Percentiles rank a stretch among this genome's conserved stretches.
phyloP scores from a whole-genome alignment of 768 basidiomycete genomes.

The Boletales sp. region DNA sequence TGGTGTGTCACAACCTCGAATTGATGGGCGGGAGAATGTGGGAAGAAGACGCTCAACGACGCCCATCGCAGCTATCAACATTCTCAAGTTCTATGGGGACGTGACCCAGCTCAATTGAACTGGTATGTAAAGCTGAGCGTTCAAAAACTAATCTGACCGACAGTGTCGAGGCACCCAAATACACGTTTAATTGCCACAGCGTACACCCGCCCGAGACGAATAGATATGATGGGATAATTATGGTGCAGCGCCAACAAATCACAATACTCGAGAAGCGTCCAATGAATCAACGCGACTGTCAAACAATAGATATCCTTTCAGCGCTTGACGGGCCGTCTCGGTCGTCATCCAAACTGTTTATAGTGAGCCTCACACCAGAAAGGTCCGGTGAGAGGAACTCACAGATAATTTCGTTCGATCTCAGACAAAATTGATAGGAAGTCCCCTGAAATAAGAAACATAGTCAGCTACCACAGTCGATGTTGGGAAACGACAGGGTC shows the following conservation, averaged over 20 bases:
- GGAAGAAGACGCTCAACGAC: too few species aligned
- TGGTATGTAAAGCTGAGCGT: too few species aligned
- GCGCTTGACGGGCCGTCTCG: slow-evolving; percentile 43
- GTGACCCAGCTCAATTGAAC: too few species aligned
- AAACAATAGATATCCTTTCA: slow-evolving; percentile 44
- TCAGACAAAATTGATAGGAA: slow-evolving; percentile 89
- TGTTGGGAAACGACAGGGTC: background rate
- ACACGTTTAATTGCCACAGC: background rate
- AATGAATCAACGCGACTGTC: background rate
- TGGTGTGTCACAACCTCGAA: background rate
- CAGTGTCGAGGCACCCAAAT: background rate
- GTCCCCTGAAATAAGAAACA: slow-evolving; percentile 57
- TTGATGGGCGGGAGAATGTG: background rate
- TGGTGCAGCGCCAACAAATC: background rate
- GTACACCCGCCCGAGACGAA: background rate
- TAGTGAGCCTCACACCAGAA: slow-evolving; percentile 16
- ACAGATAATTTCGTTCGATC: slow-evolving; percentile 90
- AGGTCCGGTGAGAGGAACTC: slow-evolving; percentile 24
- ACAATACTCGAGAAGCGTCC: background rate
- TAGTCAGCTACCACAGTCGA: slow-evolving; percentile 3
- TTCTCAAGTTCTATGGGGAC: too few species aligned
- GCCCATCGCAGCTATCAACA: too few species aligned
- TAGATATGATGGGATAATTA: slow-evolving; percentile 1
- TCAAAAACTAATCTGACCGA: too few species aligned
- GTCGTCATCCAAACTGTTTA: slow-evolving; percentile 48